phyloP scores from a whole-genome alignment of 768 basidiomycete genomes.

The Leccinum subtestaceum region DNA sequence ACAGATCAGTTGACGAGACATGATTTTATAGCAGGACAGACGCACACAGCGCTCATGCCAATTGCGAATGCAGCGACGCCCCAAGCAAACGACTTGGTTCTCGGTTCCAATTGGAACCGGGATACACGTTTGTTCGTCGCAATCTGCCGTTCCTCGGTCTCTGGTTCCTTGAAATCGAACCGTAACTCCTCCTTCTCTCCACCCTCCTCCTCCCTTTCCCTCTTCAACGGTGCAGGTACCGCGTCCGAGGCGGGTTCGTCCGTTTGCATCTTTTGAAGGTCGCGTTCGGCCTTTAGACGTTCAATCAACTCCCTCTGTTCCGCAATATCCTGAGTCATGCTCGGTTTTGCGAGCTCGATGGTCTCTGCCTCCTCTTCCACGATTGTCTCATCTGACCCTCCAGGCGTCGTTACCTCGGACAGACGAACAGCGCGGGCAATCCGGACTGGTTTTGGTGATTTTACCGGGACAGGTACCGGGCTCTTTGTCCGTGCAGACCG shows the following conservation, averaged over 20 bases:
- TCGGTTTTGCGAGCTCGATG: constrained; percentile 56
- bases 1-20: neutral
- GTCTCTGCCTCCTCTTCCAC: constrained; percentile 65
- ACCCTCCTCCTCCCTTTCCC: constrained; percentile 43
- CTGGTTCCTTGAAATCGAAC: constrained; percentile 71
- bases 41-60: constrained; percentile 78
- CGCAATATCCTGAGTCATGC: constrained; percentile 67
- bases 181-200: constrained; percentile 46
- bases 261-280: constrained; percentile 28
- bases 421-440: constrained; percentile 23
- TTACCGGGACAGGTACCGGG: constrained; percentile 35
- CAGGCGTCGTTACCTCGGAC: constrained; percentile 42
- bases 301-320: constrained; percentile 79
- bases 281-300: constrained; percentile 64
- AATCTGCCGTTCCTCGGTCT: constrained; percentile 54
- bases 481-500: constrained; percentile 44
- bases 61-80: constrained; percentile 81
- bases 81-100: constrained; percentile 77
- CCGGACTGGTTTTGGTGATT: constrained; percentile 34
- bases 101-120: constrained; percentile 56
- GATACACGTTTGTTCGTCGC: constrained; percentile 63
- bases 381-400: constrained; percentile 58
- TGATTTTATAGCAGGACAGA: constrained; percentile 16
- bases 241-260: constrained; percentile 12
- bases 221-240: constrained; percentile 41